These are phyloP conservation scores for Boechera retrofracta DNA, from an alignment of 345 rosid species.

Conservation along the genomic window DNA sequence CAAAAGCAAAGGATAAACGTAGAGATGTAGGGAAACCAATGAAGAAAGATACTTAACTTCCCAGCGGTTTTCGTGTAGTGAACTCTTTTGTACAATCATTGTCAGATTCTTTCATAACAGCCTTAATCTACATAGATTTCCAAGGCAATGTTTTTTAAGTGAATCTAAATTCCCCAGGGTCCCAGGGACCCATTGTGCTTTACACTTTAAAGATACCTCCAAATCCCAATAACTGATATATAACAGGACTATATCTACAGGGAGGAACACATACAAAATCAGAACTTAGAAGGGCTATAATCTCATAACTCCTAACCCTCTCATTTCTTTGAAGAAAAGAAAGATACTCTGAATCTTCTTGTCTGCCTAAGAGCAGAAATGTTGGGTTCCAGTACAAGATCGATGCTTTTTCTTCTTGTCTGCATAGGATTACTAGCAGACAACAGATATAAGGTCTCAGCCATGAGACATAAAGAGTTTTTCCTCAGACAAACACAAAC, in stretches of 20 bases:
- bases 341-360: conserved; percentile 52
- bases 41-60: conserved; percentile 82
- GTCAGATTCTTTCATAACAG: conserved; percentile 77
- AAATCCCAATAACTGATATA: conserved; percentile 58
- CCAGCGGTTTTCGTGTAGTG: conserved; percentile 55
- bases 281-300: conserved; percentile 43
- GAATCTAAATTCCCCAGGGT: conserved; percentile 59
- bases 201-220: conserved; percentile 61
- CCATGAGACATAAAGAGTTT: conserved; percentile 53
- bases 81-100: conserved; percentile 61
- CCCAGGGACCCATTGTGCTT: conserved; percentile 66
- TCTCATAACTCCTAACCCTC: conserved; percentile 48
- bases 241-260: conserved; percentile 61
- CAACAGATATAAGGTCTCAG: conserved; percentile 53
- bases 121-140: conserved; percentile 66
- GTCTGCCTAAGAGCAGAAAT: conserved; percentile 48
- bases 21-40: conserved; percentile 51
- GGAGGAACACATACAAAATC: conserved; percentile 53
- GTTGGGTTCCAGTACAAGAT: conserved; percentile 55
- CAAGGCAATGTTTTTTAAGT: conserved; percentile 62
- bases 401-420: conserved; percentile 58
- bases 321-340: conserved; percentile 50
- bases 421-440: conserved; percentile 59
- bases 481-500: conserved; percentile 45
- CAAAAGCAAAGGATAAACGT: conserved; percentile 61